Percentiles rank a stretch among this genome's conserved stretches.
Evolutionary conservation across 345 rosid species (phyloP).

Genomic region (Passiflora organensis): DNA sequence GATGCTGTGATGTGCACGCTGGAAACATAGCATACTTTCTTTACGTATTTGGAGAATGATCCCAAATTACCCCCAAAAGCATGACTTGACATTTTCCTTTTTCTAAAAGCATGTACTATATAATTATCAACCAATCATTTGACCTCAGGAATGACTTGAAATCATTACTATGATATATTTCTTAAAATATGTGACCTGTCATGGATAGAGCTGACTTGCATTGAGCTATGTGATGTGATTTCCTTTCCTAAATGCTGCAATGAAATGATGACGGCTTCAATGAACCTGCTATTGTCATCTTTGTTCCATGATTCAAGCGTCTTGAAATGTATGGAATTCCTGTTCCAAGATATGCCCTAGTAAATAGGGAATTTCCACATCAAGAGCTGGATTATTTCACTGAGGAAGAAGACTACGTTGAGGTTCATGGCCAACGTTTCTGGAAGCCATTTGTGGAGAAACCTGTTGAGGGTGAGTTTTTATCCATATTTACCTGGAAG

Average conservation of each 20-base stretch:
- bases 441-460: slow-evolving; percentile 99
- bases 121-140: background rate
- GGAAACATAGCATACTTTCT: background rate
- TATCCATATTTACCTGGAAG: too few species aligned
- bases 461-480: slow-evolving; percentile 77
- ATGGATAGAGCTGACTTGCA: background rate
- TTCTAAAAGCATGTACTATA: background rate
- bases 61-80: background rate
- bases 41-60: background rate
- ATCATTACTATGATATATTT: background rate
- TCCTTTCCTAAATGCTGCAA: slow-evolving; percentile 2
- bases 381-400: slow-evolving; percentile 82
- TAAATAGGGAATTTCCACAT: slow-evolving; percentile 69
- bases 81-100: slow-evolving; percentile 1
- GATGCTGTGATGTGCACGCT: too few species aligned
- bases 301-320: slow-evolving; percentile 39
- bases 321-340: slow-evolving; percentile 94
- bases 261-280: too few species aligned
- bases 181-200: background rate
- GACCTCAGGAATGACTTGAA: background rate
- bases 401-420: slow-evolving; percentile 97
- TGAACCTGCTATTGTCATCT: background rate
- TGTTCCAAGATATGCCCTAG: slow-evolving; percentile 95
- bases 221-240: slow-evolving; percentile 3
- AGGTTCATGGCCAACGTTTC: slow-evolving; percentile 84